Base-by-base conservation (phyloP, 495 filamentous ascomycete genomes). In the Tuber borchii region DNA sequence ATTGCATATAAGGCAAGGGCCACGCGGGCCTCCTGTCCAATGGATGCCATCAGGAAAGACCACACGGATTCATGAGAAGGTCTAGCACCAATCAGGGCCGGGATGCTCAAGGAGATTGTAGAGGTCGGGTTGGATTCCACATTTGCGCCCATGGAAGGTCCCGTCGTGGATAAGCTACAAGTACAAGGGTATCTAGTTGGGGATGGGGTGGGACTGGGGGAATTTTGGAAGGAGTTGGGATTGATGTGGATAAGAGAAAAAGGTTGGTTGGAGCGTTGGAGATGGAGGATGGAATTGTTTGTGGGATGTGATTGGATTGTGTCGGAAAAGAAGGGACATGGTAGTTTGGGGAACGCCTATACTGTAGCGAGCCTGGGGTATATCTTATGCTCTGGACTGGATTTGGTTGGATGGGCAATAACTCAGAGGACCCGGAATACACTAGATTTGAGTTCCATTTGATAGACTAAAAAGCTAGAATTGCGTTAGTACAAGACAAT, bases 1-100 rank as follows among this genome's bases (percentile, higher is more conserved):
- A 95, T 85, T 96, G 93, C 84, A 94, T 93, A 5, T 92, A 95
- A 81, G 93, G 93, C 48, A 97, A 97, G 80, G 93, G 96, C 82
- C 88, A 93, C 0, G 95, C 93, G 0, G 93, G 93, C 0, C 85
- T 95, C 3, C 85, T 92, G 87, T 92, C 0, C 89, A 0, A 71
- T 85, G 0, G 84, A 86, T 0, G 89, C 89, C 0, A 88, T 95
- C 22, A 81, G 83, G 19, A 81, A 88, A 73, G 93, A 95, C 83
- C 96, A 95, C 83, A 70, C 82, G 42, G 82, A 89, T 31, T 90
- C 88, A 43, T 88, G 90, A 79, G 83, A 85, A 8, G 90, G 91
- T 69, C 84, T 94, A 7, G 80, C 85, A 31, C 83, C 87, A 19
- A 90, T 93, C 82, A 86, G 85, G 74, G 88, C 89, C 71, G 85